Base-by-base conservation (phyloP, 306 rosid species). In the Rosa lucieae region DNA sequence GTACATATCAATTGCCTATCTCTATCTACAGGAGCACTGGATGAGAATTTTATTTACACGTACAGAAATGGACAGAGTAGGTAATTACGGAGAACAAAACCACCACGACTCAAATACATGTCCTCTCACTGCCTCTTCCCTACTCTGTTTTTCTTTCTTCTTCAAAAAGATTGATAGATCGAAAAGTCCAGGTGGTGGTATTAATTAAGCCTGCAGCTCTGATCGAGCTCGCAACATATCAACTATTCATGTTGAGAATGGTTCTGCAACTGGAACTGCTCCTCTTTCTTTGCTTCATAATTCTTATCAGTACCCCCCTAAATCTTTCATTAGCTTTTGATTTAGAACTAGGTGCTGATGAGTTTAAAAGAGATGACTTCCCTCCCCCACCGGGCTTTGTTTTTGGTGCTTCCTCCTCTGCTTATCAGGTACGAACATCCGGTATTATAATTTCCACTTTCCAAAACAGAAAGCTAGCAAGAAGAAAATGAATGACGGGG, bases 341-440 rank as follows among this genome's bases (percentile, higher is more conserved):
- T 10, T 59, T 62, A 29, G 20, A 11, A 11, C 53, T 37, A 11
- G 43, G 67, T 1, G 10, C 66, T 9, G 77, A 5, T 52, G 58
- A 52, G 2, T 88, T 78, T 51, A 83, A 80, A 71, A 88, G 90
- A 84, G n/a, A 79, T 71, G 97, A 91, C 48, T 93, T 93, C 61
- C 94, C 94, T 1, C 14, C 53, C 6, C 58, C n/a, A 0, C n/a
- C 58, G 21, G 76, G 62, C 55, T 91, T 93, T 73, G 73, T 86
- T 18, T 93, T 93, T 75, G 93, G 97, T 26, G 83, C 98, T 10
- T 87, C 83, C 73, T 77, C 98, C 47, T 77, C 93, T 26, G 97
- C 97, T 76, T 93, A 89, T 76, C 97, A 93, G 93, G 94, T 72
- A 52, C 21, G 10, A 23, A 7, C 61, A 14, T 48, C 14, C 5